Base-by-base conservation (phyloP, 805 yeast species). In the Pichia cabralensis region DNA sequence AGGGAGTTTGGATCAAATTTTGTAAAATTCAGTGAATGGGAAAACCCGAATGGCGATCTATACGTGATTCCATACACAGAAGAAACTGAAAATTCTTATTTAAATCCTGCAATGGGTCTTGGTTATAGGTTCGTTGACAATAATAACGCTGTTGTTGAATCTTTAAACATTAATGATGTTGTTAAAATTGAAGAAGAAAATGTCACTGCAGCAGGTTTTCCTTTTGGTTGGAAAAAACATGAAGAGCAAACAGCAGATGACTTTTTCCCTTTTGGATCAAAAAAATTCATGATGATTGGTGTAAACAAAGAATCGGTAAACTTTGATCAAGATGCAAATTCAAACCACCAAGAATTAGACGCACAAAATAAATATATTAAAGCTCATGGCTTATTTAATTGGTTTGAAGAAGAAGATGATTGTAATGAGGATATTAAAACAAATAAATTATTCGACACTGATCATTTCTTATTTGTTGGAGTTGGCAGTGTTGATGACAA, bases 121-220 rank as follows among this genome's bases (percentile, higher is more conserved):
- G 43, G 46, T 11, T 42, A 42, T 33, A 32, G 22, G 15, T 26
- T 42, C n/a, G 18, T 35, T 4, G 31, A 35, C 22, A 34, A 30
- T 3, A 39, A 43, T 7, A 30, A 37, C 7, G 33, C 43, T 2
- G 28, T 34, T 20, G 30, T 42, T 8, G 19, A 22, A 5, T 13
- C 31, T 8, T 19, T 15, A 3, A 38, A 40, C 13, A 8, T 37
- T 11, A 19, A 19, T 14, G 33, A 38, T 19, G 36, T 37, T 21
- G 31, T 23, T 5, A 22, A 43, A 18, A 43, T 55, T 9, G 39
- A 46, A 30, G 58, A 56, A 37, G 46, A 47, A 30, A 39, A 52
- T 33, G 42, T 55, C 24, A n/a, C 40, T 3, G 39, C 52, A 3
- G 23, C 43, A 38, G 58, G 58, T 2, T 56, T 54, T 28, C 60